Conservation (phyloP, 306 rosid genomes). For the Quercus bicolor region DNA sequence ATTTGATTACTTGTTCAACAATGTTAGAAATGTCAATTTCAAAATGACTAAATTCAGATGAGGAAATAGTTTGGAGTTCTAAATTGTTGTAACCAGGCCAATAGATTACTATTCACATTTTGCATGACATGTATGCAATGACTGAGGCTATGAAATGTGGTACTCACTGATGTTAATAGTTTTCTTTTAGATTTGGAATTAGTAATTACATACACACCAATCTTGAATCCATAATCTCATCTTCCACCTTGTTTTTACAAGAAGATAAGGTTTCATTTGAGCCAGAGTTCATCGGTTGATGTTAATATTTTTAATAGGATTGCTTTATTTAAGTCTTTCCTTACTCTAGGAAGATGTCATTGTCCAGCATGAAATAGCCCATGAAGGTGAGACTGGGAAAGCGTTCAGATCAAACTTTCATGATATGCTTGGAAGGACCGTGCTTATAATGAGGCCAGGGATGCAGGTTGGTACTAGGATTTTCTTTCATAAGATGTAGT, state of each 20-base stretch:
- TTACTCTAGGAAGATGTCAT: background rate
- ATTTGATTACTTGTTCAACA: background rate
- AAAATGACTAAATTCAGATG: background rate
- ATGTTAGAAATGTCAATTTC: background rate
- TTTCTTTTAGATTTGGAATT: too few relatives aligned
- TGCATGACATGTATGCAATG: background rate
- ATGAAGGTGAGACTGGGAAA: slow-evolving; percentile 94
- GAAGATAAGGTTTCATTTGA: too few relatives aligned
- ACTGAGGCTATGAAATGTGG: background rate
- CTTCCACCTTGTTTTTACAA: too few relatives aligned
- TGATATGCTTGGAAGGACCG: slow-evolving; percentile 75
- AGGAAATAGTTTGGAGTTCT: background rate
- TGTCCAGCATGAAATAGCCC: slow-evolving; percentile 73
- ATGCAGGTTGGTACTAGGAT: slow-evolving; percentile 43
- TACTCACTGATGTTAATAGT: background rate
- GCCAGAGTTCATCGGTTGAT: too few relatives aligned
- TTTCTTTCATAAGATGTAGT: background rate
- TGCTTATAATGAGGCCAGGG: slow-evolving; percentile 88
- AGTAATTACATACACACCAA: too few relatives aligned
- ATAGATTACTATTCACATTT: background rate
- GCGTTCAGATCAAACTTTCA: slow-evolving; percentile 70
- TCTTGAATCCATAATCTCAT: too few relatives aligned
- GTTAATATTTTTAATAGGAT: background rate
- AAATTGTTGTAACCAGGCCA: background rate
- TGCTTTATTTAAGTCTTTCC: background rate